Evolutionary conservation across 2,329 filamentous ascomycete genomes (phyloP).

Genomic region (Myriosclerotinia curreyana): DNA sequence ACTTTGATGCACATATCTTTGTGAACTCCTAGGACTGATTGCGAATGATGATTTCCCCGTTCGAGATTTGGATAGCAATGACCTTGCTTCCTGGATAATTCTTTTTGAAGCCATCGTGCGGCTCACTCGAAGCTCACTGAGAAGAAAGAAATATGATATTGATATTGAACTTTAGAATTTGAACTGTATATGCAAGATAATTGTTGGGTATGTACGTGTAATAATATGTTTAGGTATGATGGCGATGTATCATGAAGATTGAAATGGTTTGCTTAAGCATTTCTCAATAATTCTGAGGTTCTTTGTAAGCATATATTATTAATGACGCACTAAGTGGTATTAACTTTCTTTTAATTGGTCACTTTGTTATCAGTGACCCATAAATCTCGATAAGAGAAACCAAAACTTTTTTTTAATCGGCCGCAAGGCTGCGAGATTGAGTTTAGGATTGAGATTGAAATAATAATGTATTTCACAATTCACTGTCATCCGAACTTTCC

Average conservation of each 20-base stretch:
- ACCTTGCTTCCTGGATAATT: slow-evolving; percentile 28
- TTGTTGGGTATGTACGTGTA: too few species aligned
- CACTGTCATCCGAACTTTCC: background rate
- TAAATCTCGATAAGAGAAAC: background rate
- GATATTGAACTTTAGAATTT: background rate
- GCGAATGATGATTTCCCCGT: slow-evolving; percentile 36
- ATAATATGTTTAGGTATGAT: background rate
- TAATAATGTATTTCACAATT: background rate
- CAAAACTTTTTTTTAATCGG: slow-evolving; percentile 5
- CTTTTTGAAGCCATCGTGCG: slow-evolving; percentile 32
- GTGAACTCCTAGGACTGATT: slow-evolving; percentile 35
- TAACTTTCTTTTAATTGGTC: slow-evolving; percentile 1
- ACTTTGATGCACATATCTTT: slow-evolving; percentile 45
- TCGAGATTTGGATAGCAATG: slow-evolving; percentile 31
- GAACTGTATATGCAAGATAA: background rate
- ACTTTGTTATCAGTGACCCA: background rate
- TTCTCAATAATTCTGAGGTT: background rate
- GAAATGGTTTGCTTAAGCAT: background rate
- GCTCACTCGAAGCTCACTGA: slow-evolving; percentile 3
- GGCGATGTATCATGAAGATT: background rate
- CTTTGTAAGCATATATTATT: slow-evolving; percentile 8
- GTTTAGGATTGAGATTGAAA: background rate
- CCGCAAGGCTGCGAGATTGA: slow-evolving; percentile 2
- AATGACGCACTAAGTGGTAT: slow-evolving; percentile 10
- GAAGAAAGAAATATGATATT: background rate